Evolutionary conservation across 2,329 filamentous ascomycete genomes (phyloP), one percentile per base, ranked within the genome.

Genomic region (Venturia asperata): DNA sequence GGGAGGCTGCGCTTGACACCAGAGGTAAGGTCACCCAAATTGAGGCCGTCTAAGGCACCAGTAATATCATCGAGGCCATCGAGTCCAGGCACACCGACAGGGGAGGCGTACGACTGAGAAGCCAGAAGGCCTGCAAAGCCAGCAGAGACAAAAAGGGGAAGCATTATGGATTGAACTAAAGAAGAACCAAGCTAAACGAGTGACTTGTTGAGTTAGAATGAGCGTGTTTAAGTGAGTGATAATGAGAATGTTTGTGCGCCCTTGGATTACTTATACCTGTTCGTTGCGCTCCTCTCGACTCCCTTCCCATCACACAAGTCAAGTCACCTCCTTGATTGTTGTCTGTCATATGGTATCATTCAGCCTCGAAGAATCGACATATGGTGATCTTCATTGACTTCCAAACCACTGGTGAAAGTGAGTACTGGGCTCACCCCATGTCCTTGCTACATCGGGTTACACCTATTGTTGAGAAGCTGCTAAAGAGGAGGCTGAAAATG

Each of bases 101-200:
- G 30, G 11, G 34, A 39, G 11, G 56, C 56, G n/a, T 21, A 39
- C n/a, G 56, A 27, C 37, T 39, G 56, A 39, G 39, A 47, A 24
- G 61, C 39, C 61, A 63, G 11, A 24, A 63, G 10, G 27, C 39
- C 61, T 43, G 61, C 61, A 43, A 63, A 43, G 6, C 30, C 30
- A 43, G 61, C 61, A 47, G 37, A 63, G 19, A 39, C 42, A 47
- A 63, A 21, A 34, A 63, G 34, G 15, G 61, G 42, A 47, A 43
- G 39, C 61, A 63, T 63, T 41, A 39, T 61, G 56, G 19, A 34
- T 21, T 27, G n/a, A 21, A 39, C 30, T 21, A 39, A 61, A 61
- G 56, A 61, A 10, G 15, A 27, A 37, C 30, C n/a, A 61, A 37
- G 9, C 9, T 21, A 39, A 6, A 61, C 6, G 39, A 61, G 56